Evolutionary conservation across 768 basidiomycete genomes (phyloP), one percentile per base, ranked within the genome.

Genomic region (Panus rudis): DNA sequence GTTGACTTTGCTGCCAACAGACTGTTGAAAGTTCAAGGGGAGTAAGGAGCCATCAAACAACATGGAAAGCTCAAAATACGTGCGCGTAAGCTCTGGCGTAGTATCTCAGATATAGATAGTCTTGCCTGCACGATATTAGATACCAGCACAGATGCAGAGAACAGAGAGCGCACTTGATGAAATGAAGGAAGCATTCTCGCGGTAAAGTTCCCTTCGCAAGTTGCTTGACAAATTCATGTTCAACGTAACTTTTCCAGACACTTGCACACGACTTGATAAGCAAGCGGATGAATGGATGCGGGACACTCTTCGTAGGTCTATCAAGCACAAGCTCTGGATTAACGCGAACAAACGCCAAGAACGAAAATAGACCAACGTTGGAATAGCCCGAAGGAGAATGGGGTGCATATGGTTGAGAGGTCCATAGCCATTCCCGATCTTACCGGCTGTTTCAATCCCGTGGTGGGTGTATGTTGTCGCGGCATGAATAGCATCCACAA

Each of bases 371-470:
- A 73, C 89, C 52, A 54, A 79, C 79, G 63, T 62, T 1, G 78
- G 75, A 14, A 94, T 61, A 1, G 67, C 49, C 1, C 70, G 65
- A 4, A 50, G 63, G 2, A 66, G 56, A 12, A 79, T 66, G 0
- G 77, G 67, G 54, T 91, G 86, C 41, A 86, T 66, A 56, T 97
- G 92, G 60, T 97, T 91, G 16, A 97, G 69, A 2, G 92, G 92
- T 1, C 92, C 92, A 42, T 81, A 67, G 0, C 92, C 92, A 8
- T 66, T 59, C 0, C 91, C 92, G 4, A 92, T 73, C 0, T 74
- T 61, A 27, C 66, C 63, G 0, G 90, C 84, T 0, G 79, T 73
- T 33, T 73, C 71, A 22, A 96, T 92, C 0, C 81, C 90, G 1
- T 72, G 60, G 54, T 89, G 74, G 0, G 85, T 89, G 54, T 84